A percentile compares a stretch with the other conserved stretches of the same genome.
Evolutionary conservation across 148 eudicot species (phyloP).

Genomic region (Rheum nobile): DNA sequence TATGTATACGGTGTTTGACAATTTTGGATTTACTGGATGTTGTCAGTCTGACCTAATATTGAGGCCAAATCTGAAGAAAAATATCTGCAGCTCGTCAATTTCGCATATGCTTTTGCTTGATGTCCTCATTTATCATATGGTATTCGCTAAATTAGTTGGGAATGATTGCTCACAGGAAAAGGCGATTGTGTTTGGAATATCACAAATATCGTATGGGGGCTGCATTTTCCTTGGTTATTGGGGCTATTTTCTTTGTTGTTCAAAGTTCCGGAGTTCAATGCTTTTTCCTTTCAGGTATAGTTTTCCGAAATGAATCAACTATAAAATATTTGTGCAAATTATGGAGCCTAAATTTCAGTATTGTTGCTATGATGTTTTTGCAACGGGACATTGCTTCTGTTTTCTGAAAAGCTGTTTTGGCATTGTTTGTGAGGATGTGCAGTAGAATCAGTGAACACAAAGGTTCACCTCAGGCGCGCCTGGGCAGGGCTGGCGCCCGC

Average conservation of each 20-base stretch:
- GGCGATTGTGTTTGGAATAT: slow-evolving; percentile 62
- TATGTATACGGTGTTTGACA: neutral
- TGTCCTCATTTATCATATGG: neutral
- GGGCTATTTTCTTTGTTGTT: slow-evolving; percentile 71
- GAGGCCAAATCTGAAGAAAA: neutral
- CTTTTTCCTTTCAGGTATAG: slow-evolving; percentile 83
- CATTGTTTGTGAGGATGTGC: neutral
- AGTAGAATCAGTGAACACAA: too few relatives aligned
- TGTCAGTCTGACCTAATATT: neutral
- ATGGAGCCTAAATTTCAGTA: neutral
- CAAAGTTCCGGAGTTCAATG: slow-evolving; percentile 28
- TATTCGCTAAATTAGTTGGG: neutral
- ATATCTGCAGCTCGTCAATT: neutral
- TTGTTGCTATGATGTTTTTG: neutral
- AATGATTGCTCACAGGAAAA: slow-evolving; percentile 54
- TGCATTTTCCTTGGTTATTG: slow-evolving; percentile 78
- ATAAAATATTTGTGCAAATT: neutral
- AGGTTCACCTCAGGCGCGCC: too few relatives aligned
- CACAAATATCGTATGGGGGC: slow-evolving; percentile 84
- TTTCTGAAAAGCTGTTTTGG: slow-evolving; percentile 1
- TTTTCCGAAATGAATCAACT: neutral
- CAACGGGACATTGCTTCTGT: neutral
- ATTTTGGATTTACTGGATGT: neutral
- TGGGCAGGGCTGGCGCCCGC: too few relatives aligned
- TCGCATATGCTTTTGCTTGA: neutral